These are phyloP conservation scores for Penicillium roqueforti DNA, from an alignment of 495 filamentous ascomycete genomes.

Conservation along the genomic window DNA sequence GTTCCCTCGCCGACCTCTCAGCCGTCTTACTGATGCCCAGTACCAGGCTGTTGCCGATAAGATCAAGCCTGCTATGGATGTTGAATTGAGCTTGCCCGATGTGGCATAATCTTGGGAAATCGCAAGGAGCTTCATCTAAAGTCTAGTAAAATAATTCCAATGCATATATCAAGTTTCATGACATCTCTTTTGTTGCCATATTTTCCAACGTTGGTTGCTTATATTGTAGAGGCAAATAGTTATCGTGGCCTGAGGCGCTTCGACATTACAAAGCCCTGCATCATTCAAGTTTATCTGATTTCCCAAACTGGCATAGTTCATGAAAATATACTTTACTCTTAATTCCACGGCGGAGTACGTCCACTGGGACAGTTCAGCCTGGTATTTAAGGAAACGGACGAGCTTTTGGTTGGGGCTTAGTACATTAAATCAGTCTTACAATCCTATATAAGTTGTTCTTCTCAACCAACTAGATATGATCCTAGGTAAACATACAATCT, in stretches of 20 bases:
- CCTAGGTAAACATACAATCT: background rate
- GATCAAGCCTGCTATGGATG: conserved; percentile 66
- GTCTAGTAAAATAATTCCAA: background rate
- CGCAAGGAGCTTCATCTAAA: background rate
- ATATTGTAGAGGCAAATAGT: too few relatives aligned
- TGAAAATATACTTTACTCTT: background rate
- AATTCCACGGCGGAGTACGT: background rate
- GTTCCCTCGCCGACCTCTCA: conserved; percentile 68
- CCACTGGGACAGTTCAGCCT: background rate
- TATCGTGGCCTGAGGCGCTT: too few relatives aligned
- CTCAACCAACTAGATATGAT: background rate
- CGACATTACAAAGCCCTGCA: too few relatives aligned
- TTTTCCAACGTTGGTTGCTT: background rate
- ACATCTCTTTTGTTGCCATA: background rate
- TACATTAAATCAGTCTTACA: background rate
- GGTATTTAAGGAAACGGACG: background rate
- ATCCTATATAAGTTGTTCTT: background rate
- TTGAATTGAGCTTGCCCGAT: conserved; percentile 52
- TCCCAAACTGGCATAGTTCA: background rate
- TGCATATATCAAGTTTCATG: background rate
- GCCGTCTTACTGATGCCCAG: conserved; percentile 51
- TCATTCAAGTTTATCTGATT: background rate
- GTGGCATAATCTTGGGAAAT: conserved; percentile 21
- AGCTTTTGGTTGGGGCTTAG: background rate
- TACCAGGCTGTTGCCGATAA: conserved; percentile 55